These are phyloP conservation scores for Scleroderma bovista DNA, from an alignment of 768 basidiomycete genomes.

Conservation along the genomic window DNA sequence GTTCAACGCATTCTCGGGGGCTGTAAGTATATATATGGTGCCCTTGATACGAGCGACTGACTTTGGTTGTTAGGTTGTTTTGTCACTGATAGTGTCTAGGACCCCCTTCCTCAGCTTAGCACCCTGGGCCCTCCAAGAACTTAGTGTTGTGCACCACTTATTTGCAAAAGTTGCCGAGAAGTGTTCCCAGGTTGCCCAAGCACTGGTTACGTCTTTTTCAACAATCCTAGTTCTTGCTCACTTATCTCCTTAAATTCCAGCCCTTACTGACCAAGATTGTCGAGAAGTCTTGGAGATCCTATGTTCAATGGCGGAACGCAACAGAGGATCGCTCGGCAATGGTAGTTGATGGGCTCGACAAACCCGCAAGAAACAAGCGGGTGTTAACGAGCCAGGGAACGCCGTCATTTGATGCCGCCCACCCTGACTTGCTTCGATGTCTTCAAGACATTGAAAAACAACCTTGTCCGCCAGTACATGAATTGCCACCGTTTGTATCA, in stretches of 20 bases:
- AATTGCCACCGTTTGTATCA: slow-evolving; percentile 21
- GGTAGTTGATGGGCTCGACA: slow-evolving; percentile 21
- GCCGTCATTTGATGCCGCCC: slow-evolving; percentile 17
- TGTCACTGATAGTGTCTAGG: slow-evolving; percentile 60
- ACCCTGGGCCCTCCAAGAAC: slow-evolving; percentile 52
- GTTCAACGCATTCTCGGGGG: slow-evolving; percentile 70
- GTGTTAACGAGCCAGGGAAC: slow-evolving; percentile 1
- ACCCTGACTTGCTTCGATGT: slow-evolving; percentile 20
- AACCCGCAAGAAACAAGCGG: slow-evolving; percentile 1
- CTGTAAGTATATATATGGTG: slow-evolving; percentile 38
- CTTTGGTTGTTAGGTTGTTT: slow-evolving; percentile 41
- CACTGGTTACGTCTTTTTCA: slow-evolving; percentile 31
- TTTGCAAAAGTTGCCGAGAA: slow-evolving; percentile 53
- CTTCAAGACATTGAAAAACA: slow-evolving; percentile 19
- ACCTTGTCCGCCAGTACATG: slow-evolving; percentile 14
- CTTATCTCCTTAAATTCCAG: slow-evolving; percentile 26
- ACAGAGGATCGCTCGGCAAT: slow-evolving; percentile 14
- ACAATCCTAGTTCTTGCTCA: neutral
- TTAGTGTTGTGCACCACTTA: slow-evolving; percentile 52
- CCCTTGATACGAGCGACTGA: neutral
- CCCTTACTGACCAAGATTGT: slow-evolving; percentile 51
- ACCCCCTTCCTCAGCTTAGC: slow-evolving; percentile 55
- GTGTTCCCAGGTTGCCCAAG: slow-evolving; percentile 56
- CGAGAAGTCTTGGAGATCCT: slow-evolving; percentile 44
- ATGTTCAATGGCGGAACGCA: slow-evolving; percentile 35